phyloP scores from a whole-genome alignment of 139 green algal genomes.

The Coccomyxa sp. region DNA sequence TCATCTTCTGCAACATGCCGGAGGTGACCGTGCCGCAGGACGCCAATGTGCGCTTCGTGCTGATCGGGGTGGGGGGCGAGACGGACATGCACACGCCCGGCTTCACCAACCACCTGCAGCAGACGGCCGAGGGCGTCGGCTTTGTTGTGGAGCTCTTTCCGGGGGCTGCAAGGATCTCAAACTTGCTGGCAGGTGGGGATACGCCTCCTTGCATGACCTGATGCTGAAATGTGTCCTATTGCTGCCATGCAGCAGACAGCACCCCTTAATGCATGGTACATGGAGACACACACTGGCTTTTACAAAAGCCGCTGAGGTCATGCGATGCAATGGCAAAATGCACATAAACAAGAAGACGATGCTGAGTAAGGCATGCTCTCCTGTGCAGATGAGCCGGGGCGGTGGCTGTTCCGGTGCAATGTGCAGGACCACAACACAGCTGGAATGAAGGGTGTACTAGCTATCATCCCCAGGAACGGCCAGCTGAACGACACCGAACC shows the following conservation, averaged over 20 bases:
- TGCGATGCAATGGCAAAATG: no score
- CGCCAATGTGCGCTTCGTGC: constrained; percentile 22
- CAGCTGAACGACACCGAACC: no score
- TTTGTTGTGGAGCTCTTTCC: neutral
- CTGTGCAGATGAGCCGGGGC: constrained; percentile 15
- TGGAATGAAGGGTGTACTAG: constrained; percentile 23
- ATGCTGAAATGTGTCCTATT: no score
- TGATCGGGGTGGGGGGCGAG: constrained; percentile 45
- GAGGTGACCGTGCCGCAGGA: constrained; percentile 17
- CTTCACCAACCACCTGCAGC: constrained; percentile 26
- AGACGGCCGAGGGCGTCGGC: neutral
- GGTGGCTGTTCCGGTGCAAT: constrained; percentile 23
- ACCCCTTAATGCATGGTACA: no score
- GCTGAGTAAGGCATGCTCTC: neutral
- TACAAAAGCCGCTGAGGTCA: no score
- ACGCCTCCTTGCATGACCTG: no score
- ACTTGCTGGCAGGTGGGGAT: no score
- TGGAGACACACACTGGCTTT: no score
- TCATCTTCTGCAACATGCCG: constrained; percentile 37
- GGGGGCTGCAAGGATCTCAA: no score
- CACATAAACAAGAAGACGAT: no score
- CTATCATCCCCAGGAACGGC: neutral
- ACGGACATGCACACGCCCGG: constrained; percentile 44
- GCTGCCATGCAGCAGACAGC: no score
- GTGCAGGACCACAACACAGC: constrained; percentile 34